Base-by-base conservation (phyloP, 176 grass and related monocot species). In the Triticum dicoccoides region DNA sequence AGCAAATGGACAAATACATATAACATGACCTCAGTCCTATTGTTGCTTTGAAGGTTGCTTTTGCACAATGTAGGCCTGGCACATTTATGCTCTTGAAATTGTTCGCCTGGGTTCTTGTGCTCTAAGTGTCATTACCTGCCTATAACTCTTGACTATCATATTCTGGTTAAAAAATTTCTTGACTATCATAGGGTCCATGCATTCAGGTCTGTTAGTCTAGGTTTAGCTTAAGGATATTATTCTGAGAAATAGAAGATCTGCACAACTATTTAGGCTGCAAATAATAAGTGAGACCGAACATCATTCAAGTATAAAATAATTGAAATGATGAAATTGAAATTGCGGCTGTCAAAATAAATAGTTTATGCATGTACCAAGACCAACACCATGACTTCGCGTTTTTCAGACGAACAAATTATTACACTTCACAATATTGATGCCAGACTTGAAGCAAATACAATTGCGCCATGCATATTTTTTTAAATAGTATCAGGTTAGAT, bases 271-370 rank as follows among this genome's bases (percentile, higher is more conserved):
- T 51, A 63, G 12, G 29, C 13, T 12, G 9, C 24, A 51, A 84
- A 83, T 62, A 35, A 34, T 84, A 51, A 83, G n/a, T 84, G 51
- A 30, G 11, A 30, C n/a, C 83, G 20, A 63, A 49, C 20, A 33
- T 33, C 54, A 4, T 37, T 39, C 17, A 25, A 73, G 45, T 61
- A 24, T 77, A 49, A 65, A 83, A 44, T 8, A 88, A 27, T 62
- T 83, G 37, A 88, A 88, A 56, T 37, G 37, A 29, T 78, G 86
- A 47, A 88, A 87, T 24, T 74, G 9, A 71, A 84, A 45, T 69
- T 32, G 24, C 2, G 39, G 51, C 52, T 42, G 61, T 62, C 24
- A 14, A 73, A 84, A 61, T 84, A 63, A 33, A 64, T 25, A 75
- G 20, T 63, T 84, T 17, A 33, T 74, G 24, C 10, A 75, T 45